Evolutionary conservation across 169 alveolate genomes (phyloP), one percentile per base, ranked within the genome.

Genomic region (Cryptosporidium felis): DNA sequence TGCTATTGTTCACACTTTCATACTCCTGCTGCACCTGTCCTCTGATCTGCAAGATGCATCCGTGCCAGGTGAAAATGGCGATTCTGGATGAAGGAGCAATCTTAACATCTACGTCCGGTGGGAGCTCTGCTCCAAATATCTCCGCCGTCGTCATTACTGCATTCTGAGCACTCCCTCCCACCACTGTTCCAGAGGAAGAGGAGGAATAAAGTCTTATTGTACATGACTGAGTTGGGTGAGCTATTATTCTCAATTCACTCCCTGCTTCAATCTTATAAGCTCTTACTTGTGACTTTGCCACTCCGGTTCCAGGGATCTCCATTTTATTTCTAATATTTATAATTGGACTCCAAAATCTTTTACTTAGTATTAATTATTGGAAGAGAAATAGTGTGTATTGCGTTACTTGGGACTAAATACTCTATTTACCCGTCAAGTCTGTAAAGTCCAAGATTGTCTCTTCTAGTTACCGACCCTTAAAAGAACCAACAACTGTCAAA

Each of bases 1-100:
- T 93, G 12, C 96, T 85, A 36, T 60, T 67, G 67, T 94, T 92
- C 32, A 81, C 79, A n/a, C 96, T 94, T 61, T 94, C 96, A 81
- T 94, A 94, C 80, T 94, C 96, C 93, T 93, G 96, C 47, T 90
- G 91, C 21, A 93, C 94, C 38, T 45, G 80, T 32, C 97, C 97
- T 41, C 92, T 89, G 56, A 94, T 91, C 89, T 94, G 97, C 42
- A 94, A 51, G 34, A 92, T 80, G 63, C 96, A 94, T 16, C 96
- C 97, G 23, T 92, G 91, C 94, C 94, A 94, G 34, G 97, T 93
- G 80, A 89, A 94, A 18, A 94, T 90, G 34, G 97, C 95, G 53
- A 94, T 81, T 36, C 91, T 88, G 36, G 92, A 93, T 12, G 93
- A 92, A 6, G 89, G 94, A 12, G 90, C 93, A 34, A 93, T 82